Evolutionary conservation across 2,329 filamentous ascomycete genomes (phyloP).

Genomic region (Ceratocystis diversiconidia): DNA sequence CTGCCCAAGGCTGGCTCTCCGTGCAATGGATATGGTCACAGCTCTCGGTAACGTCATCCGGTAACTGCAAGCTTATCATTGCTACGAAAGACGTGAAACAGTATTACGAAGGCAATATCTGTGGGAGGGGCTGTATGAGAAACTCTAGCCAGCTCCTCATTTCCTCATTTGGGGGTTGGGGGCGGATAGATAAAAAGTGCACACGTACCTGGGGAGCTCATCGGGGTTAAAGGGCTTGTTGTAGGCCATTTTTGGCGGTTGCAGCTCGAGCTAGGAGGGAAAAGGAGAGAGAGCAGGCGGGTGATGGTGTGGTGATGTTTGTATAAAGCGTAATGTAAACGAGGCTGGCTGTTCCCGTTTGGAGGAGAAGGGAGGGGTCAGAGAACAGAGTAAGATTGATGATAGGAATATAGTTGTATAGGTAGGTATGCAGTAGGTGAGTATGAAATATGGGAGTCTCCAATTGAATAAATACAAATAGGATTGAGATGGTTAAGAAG

Average conservation of each 20-base stretch:
- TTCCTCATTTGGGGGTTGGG: background rate
- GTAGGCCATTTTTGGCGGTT: constrained; percentile 61
- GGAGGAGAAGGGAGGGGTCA: background rate
- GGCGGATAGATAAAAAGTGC: background rate
- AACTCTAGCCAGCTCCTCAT: background rate
- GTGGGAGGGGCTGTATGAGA: background rate
- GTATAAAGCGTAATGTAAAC: background rate
- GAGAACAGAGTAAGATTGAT: background rate
- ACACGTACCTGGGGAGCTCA: constrained; percentile 71
- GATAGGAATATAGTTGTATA: background rate
- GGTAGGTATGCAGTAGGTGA: background rate
- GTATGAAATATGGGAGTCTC: background rate
- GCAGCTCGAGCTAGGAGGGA: background rate
- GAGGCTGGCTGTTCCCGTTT: background rate
- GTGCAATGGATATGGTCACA: background rate
- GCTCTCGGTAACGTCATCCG: background rate
- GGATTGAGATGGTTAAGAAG: background rate
- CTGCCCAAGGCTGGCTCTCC: background rate
- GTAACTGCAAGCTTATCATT: background rate
- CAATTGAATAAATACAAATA: background rate
- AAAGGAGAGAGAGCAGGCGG: background rate
- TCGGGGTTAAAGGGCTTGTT: constrained; percentile 88
- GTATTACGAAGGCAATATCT: background rate
- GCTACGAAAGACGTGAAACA: background rate
- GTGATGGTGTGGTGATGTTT: background rate